A percentile compares a stretch with the other conserved stretches of the same genome.
Conservation (phyloP, 805 yeast species). For the Yarrowia phangngaensis region DNA sequence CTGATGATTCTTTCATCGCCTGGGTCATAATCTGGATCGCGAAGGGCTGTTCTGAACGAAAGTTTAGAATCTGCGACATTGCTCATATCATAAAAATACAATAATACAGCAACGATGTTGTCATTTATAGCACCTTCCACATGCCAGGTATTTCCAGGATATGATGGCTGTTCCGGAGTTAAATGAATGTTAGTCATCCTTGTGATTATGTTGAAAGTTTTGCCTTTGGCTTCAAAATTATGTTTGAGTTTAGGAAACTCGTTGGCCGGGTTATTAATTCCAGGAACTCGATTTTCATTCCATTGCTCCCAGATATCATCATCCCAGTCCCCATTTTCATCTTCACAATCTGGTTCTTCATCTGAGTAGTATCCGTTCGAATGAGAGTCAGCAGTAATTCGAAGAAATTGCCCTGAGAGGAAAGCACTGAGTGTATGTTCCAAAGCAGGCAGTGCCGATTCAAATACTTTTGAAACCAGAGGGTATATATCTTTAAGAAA, state of each 20-base stretch:
- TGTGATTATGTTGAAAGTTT: conserved; percentile 41
- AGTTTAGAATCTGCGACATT: conserved; percentile 42
- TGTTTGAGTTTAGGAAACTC: neutral
- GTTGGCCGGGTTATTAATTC: neutral
- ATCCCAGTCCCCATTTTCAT: conserved; percentile 7
- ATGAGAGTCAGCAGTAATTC: neutral
- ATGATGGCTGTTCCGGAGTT: conserved; percentile 43
- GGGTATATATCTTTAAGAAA: conserved; percentile 36
- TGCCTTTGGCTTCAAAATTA: conserved; percentile 22
- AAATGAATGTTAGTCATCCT: conserved; percentile 44
- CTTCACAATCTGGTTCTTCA: conserved; percentile 2
- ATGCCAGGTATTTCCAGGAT: conserved; percentile 46
- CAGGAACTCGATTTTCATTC: conserved; percentile 1
- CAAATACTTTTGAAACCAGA: conserved; percentile 40
- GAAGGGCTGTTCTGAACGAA: conserved; percentile 35
- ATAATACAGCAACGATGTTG: conserved; percentile 44
- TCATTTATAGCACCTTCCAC: conserved; percentile 45
- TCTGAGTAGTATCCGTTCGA: conserved; percentile 18
- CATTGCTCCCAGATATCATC: conserved; percentile 9
- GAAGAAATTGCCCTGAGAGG: conserved; percentile 1
- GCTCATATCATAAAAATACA: conserved; percentile 44
- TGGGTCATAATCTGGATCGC: conserved; percentile 40
- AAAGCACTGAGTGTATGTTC: conserved; percentile 35
- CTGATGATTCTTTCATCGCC: conserved; percentile 36
- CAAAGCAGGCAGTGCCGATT: conserved; percentile 39